Evolutionary conservation across 1,284 basidiomycete genomes (phyloP), one percentile per base, ranked within the genome.

Genomic region (Cryptococcus sp.): DNA sequence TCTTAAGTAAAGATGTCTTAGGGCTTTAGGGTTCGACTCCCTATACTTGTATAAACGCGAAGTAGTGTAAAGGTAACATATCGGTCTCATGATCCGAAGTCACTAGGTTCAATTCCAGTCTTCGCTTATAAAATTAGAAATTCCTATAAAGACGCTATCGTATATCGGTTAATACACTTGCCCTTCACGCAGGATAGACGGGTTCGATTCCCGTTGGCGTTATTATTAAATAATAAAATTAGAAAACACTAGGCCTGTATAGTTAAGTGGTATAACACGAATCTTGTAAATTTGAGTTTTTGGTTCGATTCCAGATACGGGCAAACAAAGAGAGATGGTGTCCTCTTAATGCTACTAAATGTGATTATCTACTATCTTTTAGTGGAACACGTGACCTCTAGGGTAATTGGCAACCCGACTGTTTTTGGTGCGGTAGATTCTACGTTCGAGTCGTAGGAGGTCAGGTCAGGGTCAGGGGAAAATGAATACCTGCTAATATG

Each of bases 61-160:
- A 44, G 46, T 64, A 62, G 54, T 62, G 55, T 62, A 66, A 63
- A 36, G 55, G 58, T 52, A 60, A 59, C 57, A 64, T 50, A 46
- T 54, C 40, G 50, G 58, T 53, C 56, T 63, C 57, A 63, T 58
- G 54, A 57, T 46, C 57, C 51, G 51, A 50, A 46, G 48, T 53
- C 46, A 47, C 41, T 55, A 34, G 55, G 60, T 62, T 62, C 60
- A 32, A 59, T 51, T 56, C 55, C 55, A 16, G 14, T 23, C 36
- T 45, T 46, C 47, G 55, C 55, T 24, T 56, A 48, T 45, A 43
- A 18, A 39, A 39, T 45, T 36, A 34, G n/a, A n/a, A n/a, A n/a
- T n/a, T n/a, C n/a, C n/a, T 34, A 34, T 34, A 34, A 34, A 34
- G 52, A 46, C 44, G 48, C 45, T 42, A 54, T 54, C 48, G 52